These are phyloP conservation scores for Citrus reticulata DNA, from an alignment of 345 rosid species.

Conservation along the genomic window DNA sequence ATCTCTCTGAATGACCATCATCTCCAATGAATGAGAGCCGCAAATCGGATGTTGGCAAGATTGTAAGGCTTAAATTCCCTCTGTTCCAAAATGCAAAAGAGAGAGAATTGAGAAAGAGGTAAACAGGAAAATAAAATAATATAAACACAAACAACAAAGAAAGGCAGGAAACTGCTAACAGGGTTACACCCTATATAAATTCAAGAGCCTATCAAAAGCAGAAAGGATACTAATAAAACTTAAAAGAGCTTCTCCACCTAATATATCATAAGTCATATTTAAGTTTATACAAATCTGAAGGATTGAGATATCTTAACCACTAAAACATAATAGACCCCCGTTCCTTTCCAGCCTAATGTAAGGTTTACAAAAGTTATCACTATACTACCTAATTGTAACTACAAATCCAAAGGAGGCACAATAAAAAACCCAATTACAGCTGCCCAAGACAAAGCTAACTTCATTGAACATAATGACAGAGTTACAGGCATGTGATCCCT, in stretches of 20 bases:
- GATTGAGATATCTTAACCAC: neutral
- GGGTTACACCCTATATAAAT: neutral
- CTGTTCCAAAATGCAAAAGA: slow-evolving; percentile 35
- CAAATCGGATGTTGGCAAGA: slow-evolving; percentile 84
- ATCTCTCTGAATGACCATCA: slow-evolving; percentile 66
- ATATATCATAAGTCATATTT: neutral
- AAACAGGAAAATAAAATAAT: neutral
- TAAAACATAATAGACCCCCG: neutral
- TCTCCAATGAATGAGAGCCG: slow-evolving; percentile 81
- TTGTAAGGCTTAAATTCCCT: slow-evolving; percentile 73
- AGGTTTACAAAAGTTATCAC: neutral
- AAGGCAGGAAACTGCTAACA: neutral
- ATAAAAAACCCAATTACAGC: neutral
- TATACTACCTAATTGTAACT: neutral
- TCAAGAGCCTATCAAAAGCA: neutral
- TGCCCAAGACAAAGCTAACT: neutral
- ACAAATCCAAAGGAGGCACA: neutral
- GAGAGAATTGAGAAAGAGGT: slow-evolving; percentile 6
- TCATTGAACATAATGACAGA: too few species aligned
- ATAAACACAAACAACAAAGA: neutral
- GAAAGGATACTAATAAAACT: neutral
- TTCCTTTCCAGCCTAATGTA: neutral
- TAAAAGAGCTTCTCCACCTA: neutral
- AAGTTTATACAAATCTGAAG: neutral
- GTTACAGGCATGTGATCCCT: neutral